Base-by-base conservation (phyloP, 257 asterid genomes). In the Solanum tarapatanum region DNA sequence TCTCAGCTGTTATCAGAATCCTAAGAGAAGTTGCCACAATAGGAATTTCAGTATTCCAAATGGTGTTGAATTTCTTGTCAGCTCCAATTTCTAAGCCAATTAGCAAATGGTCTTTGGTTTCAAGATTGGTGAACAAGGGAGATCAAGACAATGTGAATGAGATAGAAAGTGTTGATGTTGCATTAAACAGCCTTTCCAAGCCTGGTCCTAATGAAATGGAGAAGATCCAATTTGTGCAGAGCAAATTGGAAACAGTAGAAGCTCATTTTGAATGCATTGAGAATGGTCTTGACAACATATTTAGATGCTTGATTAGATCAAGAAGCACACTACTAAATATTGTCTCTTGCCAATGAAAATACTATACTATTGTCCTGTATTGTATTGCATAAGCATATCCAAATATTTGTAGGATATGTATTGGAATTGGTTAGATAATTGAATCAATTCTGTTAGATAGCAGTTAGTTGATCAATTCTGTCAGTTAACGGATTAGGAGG, bases 91-190 rank as follows among this genome's bases (percentile, higher is more conserved):
- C 32, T 23, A 72, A 32, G 30, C 66, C 69, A 21, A 79, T n/a
- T n/a, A 83, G 75, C 11, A 84, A 84, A 62, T 87, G 88, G 88
- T 60, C 79, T 33, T 21, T 84, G 64, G 87, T 88, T 36, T 88
- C 89, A 35, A 88, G 84, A 88, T 84, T 88, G 70, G 70, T 84
- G 7, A 64, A 70, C 43, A 88, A 88, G 39, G 90, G 86, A 64
- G 72, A 23, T 8, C 58, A 45, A 11, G 62, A 23, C 0, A 23
- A 33, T 23, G 73, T 72, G 0, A 86, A 72, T 32, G 88, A 86
- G 43, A n/a, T 84, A 43, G 87, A 66, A 66, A 21, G 77, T 33
- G 87, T 1, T 26, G 80, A 84, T 66, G 30, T 9, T 84, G 82
- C 87, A 84, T 64, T 84, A 28, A 45, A 5, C 30, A 45, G 11